Evolutionary conservation across 495 filamentous ascomycete genomes (phyloP).

Genomic region (Podospora pseudocomata): DNA sequence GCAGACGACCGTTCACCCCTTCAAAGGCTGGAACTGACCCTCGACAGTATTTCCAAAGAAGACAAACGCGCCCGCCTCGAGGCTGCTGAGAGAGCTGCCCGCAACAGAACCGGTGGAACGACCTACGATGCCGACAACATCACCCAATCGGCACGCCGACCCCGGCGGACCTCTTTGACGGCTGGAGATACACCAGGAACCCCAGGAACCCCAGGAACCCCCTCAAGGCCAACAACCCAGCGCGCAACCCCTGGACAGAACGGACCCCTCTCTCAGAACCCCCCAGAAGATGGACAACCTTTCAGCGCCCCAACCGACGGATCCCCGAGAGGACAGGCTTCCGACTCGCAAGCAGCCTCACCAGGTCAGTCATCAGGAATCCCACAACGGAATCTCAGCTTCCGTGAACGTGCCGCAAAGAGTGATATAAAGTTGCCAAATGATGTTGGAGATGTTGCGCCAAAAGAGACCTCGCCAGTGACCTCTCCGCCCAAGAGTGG

Average conservation of each 20-base stretch:
- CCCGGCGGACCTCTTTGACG: conserved; percentile 14
- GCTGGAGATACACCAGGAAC: conserved; percentile 16
- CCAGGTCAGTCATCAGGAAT: conserved; percentile 28
- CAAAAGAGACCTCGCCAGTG: conserved; percentile 24
- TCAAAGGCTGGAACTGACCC: conserved; percentile 83
- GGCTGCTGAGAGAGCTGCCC: conserved; percentile 60
- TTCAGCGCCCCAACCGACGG: conserved; percentile 22
- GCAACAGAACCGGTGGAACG: conserved; percentile 44
- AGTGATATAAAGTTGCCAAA: conserved; percentile 34
- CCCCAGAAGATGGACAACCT: conserved; percentile 33
- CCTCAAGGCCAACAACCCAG: conserved; percentile 19
- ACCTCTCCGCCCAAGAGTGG: conserved; percentile 36
- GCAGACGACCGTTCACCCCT: conserved; percentile 81
- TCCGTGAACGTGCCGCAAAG: conserved; percentile 46
- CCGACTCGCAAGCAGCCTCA: conserved; percentile 29
- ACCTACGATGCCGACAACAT: conserved; percentile 15
- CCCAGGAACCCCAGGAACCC: conserved; percentile 23
- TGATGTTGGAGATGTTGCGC: conserved; percentile 21
- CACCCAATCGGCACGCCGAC: conserved; percentile 18
- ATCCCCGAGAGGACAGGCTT: conserved; percentile 29
- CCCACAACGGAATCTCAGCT: conserved; percentile 48
- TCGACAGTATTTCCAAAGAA: conserved; percentile 87
- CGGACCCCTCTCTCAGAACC: conserved; percentile 37
- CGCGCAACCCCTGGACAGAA: conserved; percentile 13
- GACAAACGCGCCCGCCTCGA: conserved; percentile 80